Base-by-base conservation (phyloP, 2,329 filamentous ascomycete genomes). In the Domatiomyces catenatus region DNA sequence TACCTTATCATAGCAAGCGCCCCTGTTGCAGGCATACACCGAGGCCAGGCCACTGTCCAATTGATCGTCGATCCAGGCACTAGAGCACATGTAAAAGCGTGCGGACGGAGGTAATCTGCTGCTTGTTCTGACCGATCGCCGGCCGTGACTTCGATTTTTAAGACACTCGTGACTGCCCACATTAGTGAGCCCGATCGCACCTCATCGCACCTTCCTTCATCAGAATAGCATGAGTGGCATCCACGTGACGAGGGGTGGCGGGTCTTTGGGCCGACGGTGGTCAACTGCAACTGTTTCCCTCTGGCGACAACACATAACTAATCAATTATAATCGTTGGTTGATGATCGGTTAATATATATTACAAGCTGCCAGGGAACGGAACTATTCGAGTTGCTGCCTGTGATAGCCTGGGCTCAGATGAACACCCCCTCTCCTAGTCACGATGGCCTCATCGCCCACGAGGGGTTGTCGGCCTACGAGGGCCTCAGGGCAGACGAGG, bases 401-500 rank as follows among this genome's bases (percentile, higher is more conserved):
- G 28, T 32, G 28, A 10, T 32, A 20, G 18, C 48, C 12, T 44
- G 47, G 46, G 55, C 55, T 48, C 56, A 57, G 46, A 61, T 59
- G 58, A 61, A 52, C 52, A 48, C 20, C 32, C 32, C 32, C 32
- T 39, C 32, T 12, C 10, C 12, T 39, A 15, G 1, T 18, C 48
- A 60, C 58, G 58, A 46, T 28, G 12, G 28, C 8, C 44, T 24
- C 53, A 50, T 46, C 44, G 32, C 46, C 52, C 51, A 48, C 53
- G 46, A 50, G 64, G 57, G 64, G 3, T 6, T 24, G 3, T 3
- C 22, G 3, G 12, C 63, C 51, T 58, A 60, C 48, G 59, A 56
- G 44, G 65, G 64, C 48, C 65, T 77, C 53, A 69, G 71, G 55
- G 71, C 75, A 28, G 68, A 72, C 56, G 67, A 70, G 55, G 72